Conservation (phyloP, 176 grass and related monocot genomes). For the Pharus latifolius region DNA sequence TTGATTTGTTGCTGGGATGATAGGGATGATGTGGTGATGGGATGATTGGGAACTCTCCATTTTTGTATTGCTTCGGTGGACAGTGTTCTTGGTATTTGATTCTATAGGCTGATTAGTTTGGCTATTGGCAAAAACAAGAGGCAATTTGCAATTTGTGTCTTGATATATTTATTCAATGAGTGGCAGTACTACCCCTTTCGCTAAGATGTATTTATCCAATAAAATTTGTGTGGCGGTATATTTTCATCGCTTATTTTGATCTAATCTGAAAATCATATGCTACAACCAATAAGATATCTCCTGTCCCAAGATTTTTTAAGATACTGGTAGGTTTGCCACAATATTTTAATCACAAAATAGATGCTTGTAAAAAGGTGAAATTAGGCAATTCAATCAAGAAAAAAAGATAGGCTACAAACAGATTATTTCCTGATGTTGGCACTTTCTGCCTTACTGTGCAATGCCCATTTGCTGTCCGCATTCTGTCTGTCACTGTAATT, state of each 20-base stretch:
- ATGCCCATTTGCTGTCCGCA: not conserved
- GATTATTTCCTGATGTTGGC: not conserved
- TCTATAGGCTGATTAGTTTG: conserved; percentile 4
- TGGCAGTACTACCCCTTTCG: not conserved
- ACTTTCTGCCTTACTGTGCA: too few relatives aligned
- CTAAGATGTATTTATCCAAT: not conserved
- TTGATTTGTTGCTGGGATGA: too few relatives aligned
- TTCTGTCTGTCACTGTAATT: not conserved
- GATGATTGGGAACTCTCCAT: not conserved
- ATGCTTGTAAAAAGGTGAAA: too few relatives aligned
- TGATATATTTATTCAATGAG: not conserved
- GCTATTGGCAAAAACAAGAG: not conserved
- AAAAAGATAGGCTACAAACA: too few relatives aligned
- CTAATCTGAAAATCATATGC: too few relatives aligned
- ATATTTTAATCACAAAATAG: too few relatives aligned
- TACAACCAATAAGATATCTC: too few relatives aligned
- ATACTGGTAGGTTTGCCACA: too few relatives aligned
- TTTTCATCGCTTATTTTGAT: not conserved
- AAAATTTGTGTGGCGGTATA: too few relatives aligned
- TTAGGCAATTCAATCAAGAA: too few relatives aligned
- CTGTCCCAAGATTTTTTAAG: too few relatives aligned
- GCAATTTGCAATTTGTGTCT: not conserved
- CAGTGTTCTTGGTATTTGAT: conserved; percentile 26
- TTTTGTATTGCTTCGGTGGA: conserved; percentile 18
- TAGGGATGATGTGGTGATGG: too few relatives aligned